phyloP scores from a whole-genome alignment of 306 rosid species.

The Acacia acuminata region DNA sequence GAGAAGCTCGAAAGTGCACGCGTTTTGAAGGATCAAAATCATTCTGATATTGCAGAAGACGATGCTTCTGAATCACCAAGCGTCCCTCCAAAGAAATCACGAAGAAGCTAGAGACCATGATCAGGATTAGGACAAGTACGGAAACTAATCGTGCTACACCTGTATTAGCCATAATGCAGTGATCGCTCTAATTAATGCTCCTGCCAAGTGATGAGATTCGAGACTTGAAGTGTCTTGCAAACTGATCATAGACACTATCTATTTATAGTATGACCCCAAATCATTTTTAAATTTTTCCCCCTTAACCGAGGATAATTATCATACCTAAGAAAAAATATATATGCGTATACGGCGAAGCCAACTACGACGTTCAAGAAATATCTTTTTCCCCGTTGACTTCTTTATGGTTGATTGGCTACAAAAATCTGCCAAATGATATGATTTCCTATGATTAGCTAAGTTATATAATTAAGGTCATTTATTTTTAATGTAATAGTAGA shows the following conservation, averaged over 20 bases:
- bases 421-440: background rate
- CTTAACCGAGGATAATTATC: background rate
- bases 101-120: slow-evolving; percentile 15
- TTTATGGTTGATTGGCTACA: background rate
- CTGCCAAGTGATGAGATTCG: background rate
- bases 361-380: background rate
- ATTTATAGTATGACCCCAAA: background rate
- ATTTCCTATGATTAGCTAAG: background rate
- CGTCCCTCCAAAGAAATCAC: slow-evolving; percentile 43
- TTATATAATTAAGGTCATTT: background rate
- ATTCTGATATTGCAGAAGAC: slow-evolving; percentile 31
- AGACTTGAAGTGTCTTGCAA: background rate
- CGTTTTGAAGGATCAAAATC: slow-evolving; percentile 33
- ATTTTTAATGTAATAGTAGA: background rate
- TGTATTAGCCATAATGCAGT: slow-evolving; percentile 33
- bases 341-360: background rate
- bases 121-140: slow-evolving; percentile 25
- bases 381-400: background rate
- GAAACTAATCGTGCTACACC: background rate
- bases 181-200: background rate
- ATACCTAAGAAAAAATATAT: background rate
- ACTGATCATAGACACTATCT: background rate
- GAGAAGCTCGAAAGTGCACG: background rate
- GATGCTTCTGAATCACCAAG: slow-evolving; percentile 26
- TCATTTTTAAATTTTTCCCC: background rate